Conservation (phyloP, 345 rosid genomes). For the Odontarrhena argentea region DNA sequence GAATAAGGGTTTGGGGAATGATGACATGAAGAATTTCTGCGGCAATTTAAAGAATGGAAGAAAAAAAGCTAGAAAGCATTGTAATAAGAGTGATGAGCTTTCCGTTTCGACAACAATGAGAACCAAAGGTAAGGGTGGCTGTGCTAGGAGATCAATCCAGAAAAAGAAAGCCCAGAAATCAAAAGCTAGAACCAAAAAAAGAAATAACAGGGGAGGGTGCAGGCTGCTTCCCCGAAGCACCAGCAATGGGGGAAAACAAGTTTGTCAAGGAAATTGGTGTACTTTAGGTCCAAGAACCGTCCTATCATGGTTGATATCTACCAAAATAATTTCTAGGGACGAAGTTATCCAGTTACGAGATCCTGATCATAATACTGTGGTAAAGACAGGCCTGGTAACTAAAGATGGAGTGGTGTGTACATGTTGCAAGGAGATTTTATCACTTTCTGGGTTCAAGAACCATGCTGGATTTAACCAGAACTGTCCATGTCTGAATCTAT, state of each 20-base stretch:
- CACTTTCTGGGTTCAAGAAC: conserved; percentile 71
- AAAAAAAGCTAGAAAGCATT: conserved; percentile 52
- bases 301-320: conserved; percentile 72
- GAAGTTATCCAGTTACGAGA: conserved; percentile 80
- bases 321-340: conserved; percentile 58
- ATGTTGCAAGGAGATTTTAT: conserved; percentile 68
- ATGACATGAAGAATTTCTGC: conserved; percentile 39
- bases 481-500: conserved; percentile 80
- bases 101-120: conserved; percentile 60
- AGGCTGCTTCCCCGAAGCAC: conserved; percentile 64
- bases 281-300: conserved; percentile 63
- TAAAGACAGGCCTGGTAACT: conserved; percentile 74
- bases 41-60: conserved; percentile 43
- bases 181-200: conserved; percentile 52
- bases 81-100: conserved; percentile 64
- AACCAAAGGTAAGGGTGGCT: conserved; percentile 48
- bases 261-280: conserved; percentile 50
- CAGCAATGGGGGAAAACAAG: conserved; percentile 51
- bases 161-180: conserved; percentile 51
- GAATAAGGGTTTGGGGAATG: conserved; percentile 40
- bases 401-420: conserved; percentile 73
- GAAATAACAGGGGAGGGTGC: conserved; percentile 59
- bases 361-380: conserved; percentile 58
- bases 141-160: conserved; percentile 46
- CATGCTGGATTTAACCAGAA: conserved; percentile 76